A percentile compares a stretch with the other conserved stretches of the same genome.
phyloP scores from a whole-genome alignment of 257 asterid species.

The Orobanche coerulescens region DNA sequence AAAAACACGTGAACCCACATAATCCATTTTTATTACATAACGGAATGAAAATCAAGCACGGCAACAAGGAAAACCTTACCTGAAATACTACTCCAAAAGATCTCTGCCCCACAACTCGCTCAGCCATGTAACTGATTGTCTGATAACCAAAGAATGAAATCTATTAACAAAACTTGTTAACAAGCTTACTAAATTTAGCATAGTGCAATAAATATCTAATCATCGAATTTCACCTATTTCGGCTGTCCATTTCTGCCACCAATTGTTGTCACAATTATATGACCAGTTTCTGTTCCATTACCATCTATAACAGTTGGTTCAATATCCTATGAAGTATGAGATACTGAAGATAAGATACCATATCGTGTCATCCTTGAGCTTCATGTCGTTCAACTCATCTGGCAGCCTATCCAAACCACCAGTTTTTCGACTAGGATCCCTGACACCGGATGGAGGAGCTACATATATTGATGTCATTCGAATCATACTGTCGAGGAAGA shows the following conservation, averaged over 20 bases:
- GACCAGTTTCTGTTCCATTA: conserved; percentile 76
- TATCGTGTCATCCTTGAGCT: conserved; percentile 58
- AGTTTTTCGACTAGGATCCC: conserved; percentile 33
- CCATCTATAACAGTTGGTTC: conserved; percentile 69
- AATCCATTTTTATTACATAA: neutral
- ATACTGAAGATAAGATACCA: neutral
- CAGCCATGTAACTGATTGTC: conserved; percentile 88
- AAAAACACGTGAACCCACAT: neutral
- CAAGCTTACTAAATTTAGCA: neutral
- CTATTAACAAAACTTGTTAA: neutral
- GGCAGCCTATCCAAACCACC: conserved; percentile 43
- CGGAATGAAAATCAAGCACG: conserved; percentile 11
- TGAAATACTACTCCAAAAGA: conserved; percentile 86
- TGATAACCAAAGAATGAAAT: conserved; percentile 16
- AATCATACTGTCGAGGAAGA: neutral
- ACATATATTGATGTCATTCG: conserved; percentile 36
- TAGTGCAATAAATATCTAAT: neutral
- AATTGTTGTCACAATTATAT: conserved; percentile 71
- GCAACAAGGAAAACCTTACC: conserved; percentile 29
- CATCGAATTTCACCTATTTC: conserved; percentile 63
- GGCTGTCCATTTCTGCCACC: conserved; percentile 72
- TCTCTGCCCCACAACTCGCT: conserved; percentile 81
- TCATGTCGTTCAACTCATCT: conserved; percentile 54
- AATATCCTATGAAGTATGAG: conserved; percentile 68
- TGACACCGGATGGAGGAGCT: conserved; percentile 32